Evolutionary conservation across 805 yeast genomes (phyloP), one percentile per base, ranked within the genome.

Genomic region (Hemisphaericaspora nanyangensis): DNA sequence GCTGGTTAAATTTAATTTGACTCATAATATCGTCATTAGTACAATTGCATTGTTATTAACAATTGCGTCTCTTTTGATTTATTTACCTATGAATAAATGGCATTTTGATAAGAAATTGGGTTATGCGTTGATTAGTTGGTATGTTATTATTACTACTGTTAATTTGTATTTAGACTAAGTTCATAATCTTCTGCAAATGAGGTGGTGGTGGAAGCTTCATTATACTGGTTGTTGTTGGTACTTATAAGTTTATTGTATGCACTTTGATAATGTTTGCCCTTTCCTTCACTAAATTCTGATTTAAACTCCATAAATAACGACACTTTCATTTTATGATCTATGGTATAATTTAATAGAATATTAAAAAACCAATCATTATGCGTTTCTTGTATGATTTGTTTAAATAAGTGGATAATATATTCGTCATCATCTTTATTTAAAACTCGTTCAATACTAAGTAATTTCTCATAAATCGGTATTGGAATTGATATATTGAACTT

Each of bases 391-490:
- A 68, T 65, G 18, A 69, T 52, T 32, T 48, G 45, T 15, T 50
- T 47, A 7, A 66, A 46, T 31, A 72, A 42, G 6, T 52, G 41
- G 11, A 61, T 20, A 4, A 68, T 25, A 38, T 55, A 53, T 17
- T 43, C 55, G 25, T 50, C 58, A 36, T 56, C 64, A 18, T 43
- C 37, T 3, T 51, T 50, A 38, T 52, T 47, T 8, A 61, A 29
- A 5, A 70, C 34, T 25, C 61, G 50, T 45, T 75, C 79, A 27
- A 77, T 39, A 40, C 63, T 63, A 5, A 76, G 29, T 10, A 77
- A 48, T 47, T 74, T 74, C 11, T 66, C 57, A 43, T 68, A 66
- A 5, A 68, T 46, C 16, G 65, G 65, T 1, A 70, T 30, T 5
- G 64, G 63, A 17, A 65, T 52, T 7, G 50, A 44, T 7, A 40